Conservation (phyloP, 495 filamentous ascomycete genomes). For the Filosporella fistucella region DNA sequence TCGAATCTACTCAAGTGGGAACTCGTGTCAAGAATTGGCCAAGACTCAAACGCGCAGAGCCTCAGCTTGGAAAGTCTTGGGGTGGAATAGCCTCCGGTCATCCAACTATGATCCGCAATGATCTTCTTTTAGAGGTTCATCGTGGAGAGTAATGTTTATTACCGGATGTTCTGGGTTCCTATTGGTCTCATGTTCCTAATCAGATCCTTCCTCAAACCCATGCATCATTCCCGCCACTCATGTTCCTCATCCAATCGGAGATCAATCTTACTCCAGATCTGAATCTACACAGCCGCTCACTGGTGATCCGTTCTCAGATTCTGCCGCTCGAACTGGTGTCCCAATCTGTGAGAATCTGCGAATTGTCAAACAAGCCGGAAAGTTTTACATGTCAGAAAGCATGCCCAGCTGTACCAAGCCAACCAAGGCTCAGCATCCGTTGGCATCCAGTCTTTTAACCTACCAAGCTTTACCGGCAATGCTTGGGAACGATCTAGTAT, state of each 20-base stretch:
- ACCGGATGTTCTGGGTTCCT: too few species aligned
- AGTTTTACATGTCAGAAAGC: conserved; percentile 1
- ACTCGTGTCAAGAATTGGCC: not conserved
- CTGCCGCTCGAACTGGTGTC: conserved; percentile 2
- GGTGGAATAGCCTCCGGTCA: not conserved
- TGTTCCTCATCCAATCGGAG: conserved; percentile 12
- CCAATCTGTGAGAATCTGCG: conserved; percentile 3
- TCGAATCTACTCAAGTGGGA: not conserved
- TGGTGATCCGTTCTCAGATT: not conserved
- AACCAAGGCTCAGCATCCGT: not conserved
- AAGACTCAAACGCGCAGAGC: conserved; percentile 22
- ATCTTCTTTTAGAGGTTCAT: conserved; percentile 8
- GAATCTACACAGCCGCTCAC: too few species aligned
- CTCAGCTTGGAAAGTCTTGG: conserved; percentile 6
- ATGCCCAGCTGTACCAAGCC: conserved; percentile 14
- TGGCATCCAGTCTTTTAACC: conserved; percentile 15
- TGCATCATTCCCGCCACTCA: not conserved
- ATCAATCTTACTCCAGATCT: not conserved
- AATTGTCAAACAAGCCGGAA: conserved; percentile 7
- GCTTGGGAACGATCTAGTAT: too few species aligned
- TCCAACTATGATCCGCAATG: conserved; percentile 4
- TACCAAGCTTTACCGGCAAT: conserved; percentile 14
- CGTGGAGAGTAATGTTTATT: conserved; percentile 1
- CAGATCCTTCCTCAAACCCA: not conserved
- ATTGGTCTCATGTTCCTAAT: not conserved